Evolutionary conservation across 768 basidiomycete species (phyloP).

Genomic region (Gloeostereum incarnatum): DNA sequence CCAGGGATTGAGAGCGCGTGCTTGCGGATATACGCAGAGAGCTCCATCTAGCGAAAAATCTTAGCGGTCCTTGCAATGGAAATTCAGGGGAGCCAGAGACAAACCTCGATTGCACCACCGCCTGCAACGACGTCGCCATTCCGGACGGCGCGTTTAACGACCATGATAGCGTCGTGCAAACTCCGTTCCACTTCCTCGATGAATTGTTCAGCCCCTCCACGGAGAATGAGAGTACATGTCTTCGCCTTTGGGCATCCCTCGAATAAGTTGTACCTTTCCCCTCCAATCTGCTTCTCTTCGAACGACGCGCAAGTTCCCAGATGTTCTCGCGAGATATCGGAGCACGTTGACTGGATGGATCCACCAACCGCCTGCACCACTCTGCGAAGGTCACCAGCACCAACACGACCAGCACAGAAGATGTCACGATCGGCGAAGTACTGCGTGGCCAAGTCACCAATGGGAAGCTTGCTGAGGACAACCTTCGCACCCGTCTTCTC

Average conservation of each 20-base stretch:
- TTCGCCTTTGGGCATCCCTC: conserved; percentile 89
- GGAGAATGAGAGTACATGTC: conserved; percentile 89
- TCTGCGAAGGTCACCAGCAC: conserved; percentile 80
- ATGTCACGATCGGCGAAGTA: conserved; percentile 99
- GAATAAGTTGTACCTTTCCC: conserved; percentile 94
- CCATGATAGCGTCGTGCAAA: conserved; percentile 98
- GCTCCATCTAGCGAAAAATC: conserved; percentile 69
- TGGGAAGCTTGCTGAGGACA: conserved; percentile 95
- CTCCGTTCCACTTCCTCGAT: conserved; percentile 97
- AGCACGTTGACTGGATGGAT: conserved; percentile 89
- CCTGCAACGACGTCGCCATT: conserved; percentile 97
- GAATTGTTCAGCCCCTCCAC: conserved; percentile 98
- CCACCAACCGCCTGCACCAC: conserved; percentile 97
- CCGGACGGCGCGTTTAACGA: conserved; percentile 95
- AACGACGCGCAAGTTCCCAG: conserved; percentile 90
- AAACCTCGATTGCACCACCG: conserved; percentile 93
- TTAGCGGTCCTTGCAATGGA: background rate
- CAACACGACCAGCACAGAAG: conserved; percentile 96
- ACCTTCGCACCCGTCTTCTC: conserved; percentile 96
- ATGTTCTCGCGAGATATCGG: conserved; percentile 84
- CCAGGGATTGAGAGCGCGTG: conserved; percentile 90
- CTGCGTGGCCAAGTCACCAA: conserved; percentile 97
- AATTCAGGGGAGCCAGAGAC: conserved; percentile 7
- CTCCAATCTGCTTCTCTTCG: conserved; percentile 93
- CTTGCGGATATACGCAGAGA: conserved; percentile 90